phyloP scores from a whole-genome alignment of 129 eudicot genomes.

The Flaveria sonorensis region DNA sequence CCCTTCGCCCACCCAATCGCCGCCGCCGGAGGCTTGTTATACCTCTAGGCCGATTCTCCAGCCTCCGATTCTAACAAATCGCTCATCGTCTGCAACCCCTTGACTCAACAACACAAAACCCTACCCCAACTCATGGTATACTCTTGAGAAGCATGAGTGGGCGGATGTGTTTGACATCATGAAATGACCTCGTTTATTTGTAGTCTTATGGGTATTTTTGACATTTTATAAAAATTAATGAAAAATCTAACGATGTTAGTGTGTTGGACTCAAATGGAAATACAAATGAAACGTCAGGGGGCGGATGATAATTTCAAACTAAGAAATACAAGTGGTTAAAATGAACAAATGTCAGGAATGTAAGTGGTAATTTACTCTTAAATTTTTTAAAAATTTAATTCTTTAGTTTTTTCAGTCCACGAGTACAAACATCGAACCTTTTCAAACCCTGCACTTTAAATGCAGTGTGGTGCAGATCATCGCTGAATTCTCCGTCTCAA shows the following conservation, averaged over 20 bases:
- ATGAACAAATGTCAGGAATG: too few species aligned
- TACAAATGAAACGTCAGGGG: too few species aligned
- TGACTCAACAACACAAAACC: slow-evolving; percentile 42
- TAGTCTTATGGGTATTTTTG: too few species aligned
- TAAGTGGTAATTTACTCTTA: too few species aligned
- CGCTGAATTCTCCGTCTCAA: slow-evolving; percentile 2
- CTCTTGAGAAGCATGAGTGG: slow-evolving; percentile 73
- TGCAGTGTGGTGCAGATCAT: slow-evolving; percentile 2
- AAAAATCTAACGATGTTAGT: too few species aligned
- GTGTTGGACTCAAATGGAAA: too few species aligned
- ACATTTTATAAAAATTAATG: too few species aligned
- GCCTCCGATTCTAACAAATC: slow-evolving; percentile 39
- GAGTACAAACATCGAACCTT: not conserved
- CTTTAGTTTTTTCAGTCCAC: too few species aligned
- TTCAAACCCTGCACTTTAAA: slow-evolving; percentile 20
- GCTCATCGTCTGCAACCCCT: slow-evolving; percentile 69
- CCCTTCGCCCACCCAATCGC: slow-evolving; percentile 72
- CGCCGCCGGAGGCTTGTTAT: slow-evolving; percentile 69
- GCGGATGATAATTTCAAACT: too few species aligned
- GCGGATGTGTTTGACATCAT: slow-evolving; percentile 86
- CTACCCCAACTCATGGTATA: slow-evolving; percentile 78
- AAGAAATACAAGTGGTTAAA: too few species aligned
- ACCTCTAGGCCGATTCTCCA: slow-evolving; percentile 70
- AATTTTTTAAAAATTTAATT: too few species aligned
- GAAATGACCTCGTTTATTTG: slow-evolving; percentile 83